Conservation (phyloP, 2,329 filamentous ascomycete species). For the Aspergillus uvarum region DNA sequence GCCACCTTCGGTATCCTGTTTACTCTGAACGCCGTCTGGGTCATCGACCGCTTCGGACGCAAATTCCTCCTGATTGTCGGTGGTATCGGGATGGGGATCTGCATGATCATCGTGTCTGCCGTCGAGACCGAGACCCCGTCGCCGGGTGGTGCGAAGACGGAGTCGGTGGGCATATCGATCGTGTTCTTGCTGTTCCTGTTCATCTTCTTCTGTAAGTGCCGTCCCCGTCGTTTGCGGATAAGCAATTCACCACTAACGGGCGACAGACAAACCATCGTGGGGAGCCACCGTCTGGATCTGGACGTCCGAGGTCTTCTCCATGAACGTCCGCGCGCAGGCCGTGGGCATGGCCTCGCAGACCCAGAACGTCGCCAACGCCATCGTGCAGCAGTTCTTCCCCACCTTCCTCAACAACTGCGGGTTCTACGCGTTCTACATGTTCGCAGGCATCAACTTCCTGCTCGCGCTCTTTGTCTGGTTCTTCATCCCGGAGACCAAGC, state of each 20-base stretch:
- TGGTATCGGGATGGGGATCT: slow-evolving; percentile 66
- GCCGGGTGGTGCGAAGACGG: slow-evolving; percentile 53
- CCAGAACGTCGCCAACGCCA: slow-evolving; percentile 65
- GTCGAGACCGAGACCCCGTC: slow-evolving; percentile 60
- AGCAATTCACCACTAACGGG: slow-evolving; percentile 18
- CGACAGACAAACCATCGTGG: slow-evolving; percentile 64
- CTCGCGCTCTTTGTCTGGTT: slow-evolving; percentile 54
- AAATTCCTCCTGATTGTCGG: slow-evolving; percentile 69
- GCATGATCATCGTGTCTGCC: slow-evolving; percentile 66
- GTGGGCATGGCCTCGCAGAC: slow-evolving; percentile 65
- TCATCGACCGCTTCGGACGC: slow-evolving; percentile 68
- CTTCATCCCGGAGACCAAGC: slow-evolving; percentile 54
- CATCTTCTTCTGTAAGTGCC: slow-evolving; percentile 47
- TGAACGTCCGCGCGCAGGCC: slow-evolving; percentile 70
- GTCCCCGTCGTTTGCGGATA: no score
- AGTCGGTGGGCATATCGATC: slow-evolving; percentile 65
- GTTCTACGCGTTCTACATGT: slow-evolving; percentile 59
- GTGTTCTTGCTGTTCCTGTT: slow-evolving; percentile 68
- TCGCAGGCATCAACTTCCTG: slow-evolving; percentile 53
- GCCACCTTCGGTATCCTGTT: slow-evolving; percentile 72
- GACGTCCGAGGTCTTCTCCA: slow-evolving; percentile 68
- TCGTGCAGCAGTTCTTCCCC: slow-evolving; percentile 71
- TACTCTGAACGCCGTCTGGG: slow-evolving; percentile 72
- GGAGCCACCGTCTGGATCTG: slow-evolving; percentile 70
- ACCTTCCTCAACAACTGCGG: slow-evolving; percentile 61